These are phyloP conservation scores for Floccularia luteovirens DNA, from an alignment of 768 basidiomycete genomes.

Conservation along the genomic window DNA sequence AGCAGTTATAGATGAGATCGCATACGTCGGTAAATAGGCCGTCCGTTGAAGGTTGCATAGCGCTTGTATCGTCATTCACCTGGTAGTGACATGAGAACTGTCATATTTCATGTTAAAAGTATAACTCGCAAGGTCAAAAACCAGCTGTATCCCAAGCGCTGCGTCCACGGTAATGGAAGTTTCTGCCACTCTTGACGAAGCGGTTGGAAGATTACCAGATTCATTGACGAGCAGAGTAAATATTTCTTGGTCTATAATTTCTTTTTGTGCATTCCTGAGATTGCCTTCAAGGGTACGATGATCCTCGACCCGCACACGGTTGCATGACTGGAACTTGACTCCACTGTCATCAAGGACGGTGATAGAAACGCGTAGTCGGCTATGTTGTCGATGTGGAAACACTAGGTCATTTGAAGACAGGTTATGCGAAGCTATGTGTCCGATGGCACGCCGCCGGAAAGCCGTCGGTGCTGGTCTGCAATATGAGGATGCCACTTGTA, in stretches of 20 bases:
- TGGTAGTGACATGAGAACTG: slow-evolving; percentile 5
- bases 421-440: slow-evolving; percentile 49
- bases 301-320: slow-evolving; percentile 21
- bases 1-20: slow-evolving; percentile 58
- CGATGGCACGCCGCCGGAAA: slow-evolving; percentile 67
- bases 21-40: slow-evolving; percentile 26
- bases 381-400: slow-evolving; percentile 59
- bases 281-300: slow-evolving; percentile 37
- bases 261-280: slow-evolving; percentile 55
- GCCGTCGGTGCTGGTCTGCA: slow-evolving; percentile 43
- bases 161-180: slow-evolving; percentile 69
- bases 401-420: slow-evolving; percentile 34
- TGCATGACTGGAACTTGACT: slow-evolving; percentile 23
- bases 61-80: slow-evolving; percentile 8
- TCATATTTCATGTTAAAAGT: not conserved
- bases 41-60: not conserved
- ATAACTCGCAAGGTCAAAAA: slow-evolving; percentile 62
- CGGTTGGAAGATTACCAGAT: slow-evolving; percentile 69
- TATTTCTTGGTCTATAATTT: slow-evolving; percentile 76
- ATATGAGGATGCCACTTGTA: not conserved
- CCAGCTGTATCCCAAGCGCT: slow-evolving; percentile 61
- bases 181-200: slow-evolving; percentile 73
- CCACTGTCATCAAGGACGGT: slow-evolving; percentile 24
- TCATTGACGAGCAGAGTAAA: slow-evolving; percentile 69
- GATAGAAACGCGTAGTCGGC: slow-evolving; percentile 57